A percentile compares a stretch with the other conserved stretches of the same genome.
These are phyloP conservation scores for Paecilomyces sp. DNA, from an alignment of 2,329 filamentous ascomycete species.

Conservation along the genomic window DNA sequence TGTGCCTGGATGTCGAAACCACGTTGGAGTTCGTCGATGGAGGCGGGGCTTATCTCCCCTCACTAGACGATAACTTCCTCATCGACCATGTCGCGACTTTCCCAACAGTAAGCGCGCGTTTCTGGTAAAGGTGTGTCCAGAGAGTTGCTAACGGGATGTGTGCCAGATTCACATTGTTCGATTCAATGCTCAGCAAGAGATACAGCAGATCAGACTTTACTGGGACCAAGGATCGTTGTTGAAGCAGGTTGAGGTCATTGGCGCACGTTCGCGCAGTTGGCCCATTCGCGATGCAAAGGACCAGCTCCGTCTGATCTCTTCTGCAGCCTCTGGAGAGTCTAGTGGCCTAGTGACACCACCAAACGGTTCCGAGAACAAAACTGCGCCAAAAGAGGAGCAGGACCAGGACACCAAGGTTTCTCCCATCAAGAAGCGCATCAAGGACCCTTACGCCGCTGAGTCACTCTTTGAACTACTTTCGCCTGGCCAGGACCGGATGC, in stretches of 20 bases:
- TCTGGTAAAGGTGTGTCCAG: background rate
- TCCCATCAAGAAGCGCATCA: constrained; percentile 34
- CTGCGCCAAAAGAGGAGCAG: constrained; percentile 5
- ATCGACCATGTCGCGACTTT: constrained; percentile 72
- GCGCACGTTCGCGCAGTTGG: constrained; percentile 85
- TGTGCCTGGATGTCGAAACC: constrained; percentile 75
- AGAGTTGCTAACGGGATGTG: constrained; percentile 5
- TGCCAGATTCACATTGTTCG: constrained; percentile 76
- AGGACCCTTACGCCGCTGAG: constrained; percentile 35
- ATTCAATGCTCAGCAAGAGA: constrained; percentile 70
- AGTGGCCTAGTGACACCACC: constrained; percentile 7
- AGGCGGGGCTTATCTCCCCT: constrained; percentile 80
- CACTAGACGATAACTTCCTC: constrained; percentile 90
- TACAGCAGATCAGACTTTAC: constrained; percentile 77
- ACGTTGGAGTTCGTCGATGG: constrained; percentile 72
- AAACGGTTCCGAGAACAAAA: background rate
- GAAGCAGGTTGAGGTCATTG: constrained; percentile 90
- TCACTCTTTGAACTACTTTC: constrained; percentile 66
- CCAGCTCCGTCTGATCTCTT: constrained; percentile 68
- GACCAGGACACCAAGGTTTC: constrained; percentile 15
- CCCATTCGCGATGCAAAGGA: constrained; percentile 83
- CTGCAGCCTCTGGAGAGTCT: constrained; percentile 30
- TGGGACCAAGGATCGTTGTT: constrained; percentile 95
- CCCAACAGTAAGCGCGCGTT: constrained; percentile 61
- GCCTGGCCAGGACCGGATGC: constrained; percentile 47